Evolutionary conservation across 2,329 filamentous ascomycete species (phyloP), one percentile per base, ranked within the genome.

Genomic region (Stagonosporopsis rhizophila): DNA sequence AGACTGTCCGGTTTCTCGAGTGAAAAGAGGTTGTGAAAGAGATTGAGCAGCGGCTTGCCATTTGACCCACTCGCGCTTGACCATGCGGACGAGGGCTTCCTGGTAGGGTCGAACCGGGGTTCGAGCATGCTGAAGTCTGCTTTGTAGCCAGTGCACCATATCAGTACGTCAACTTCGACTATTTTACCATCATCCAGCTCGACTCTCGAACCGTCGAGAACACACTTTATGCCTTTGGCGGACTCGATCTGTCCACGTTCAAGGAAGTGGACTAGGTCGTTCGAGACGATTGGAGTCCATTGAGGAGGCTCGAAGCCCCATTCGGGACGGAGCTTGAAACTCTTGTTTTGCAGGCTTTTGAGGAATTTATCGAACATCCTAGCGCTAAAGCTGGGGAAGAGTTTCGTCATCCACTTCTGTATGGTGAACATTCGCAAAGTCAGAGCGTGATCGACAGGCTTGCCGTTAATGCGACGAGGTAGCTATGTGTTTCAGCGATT

Each of bases 11-110:
- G 78, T 22, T 78, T 66, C 22, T 74, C 65, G 0, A 79, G 71
- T 1, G 80, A 79, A 58, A 83, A 80, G 4, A 82, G 61, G 60
- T 81, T 80, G 35, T 77, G 75, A 49, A 78, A 82, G 1, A 82
- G 67, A 0, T 74, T 62, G 3, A 75, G 69, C 0, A 79, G 70
- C 0, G 71, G 11, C 60, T 72, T 62, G 55, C 73, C 59, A 53
- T 70, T 51, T 34, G 70, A 58, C 41, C 69, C 60, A 28, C 65
- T 58, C 41, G 46, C 59, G 9, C 53, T 56, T 25, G 45, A 34
- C 66, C 65, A 70, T 39, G 30, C 20, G 40, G 44, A 9, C n/a
- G 28, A 46, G 20, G 56, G 44, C 49, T 23, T 62, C 52, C 39
- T 65, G 44, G 60, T 66, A 62, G 55, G 61, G 44, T 69, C 59